These are phyloP conservation scores for Coniella lustricola DNA, from an alignment of 2,329 filamentous ascomycete species.

Conservation along the genomic window DNA sequence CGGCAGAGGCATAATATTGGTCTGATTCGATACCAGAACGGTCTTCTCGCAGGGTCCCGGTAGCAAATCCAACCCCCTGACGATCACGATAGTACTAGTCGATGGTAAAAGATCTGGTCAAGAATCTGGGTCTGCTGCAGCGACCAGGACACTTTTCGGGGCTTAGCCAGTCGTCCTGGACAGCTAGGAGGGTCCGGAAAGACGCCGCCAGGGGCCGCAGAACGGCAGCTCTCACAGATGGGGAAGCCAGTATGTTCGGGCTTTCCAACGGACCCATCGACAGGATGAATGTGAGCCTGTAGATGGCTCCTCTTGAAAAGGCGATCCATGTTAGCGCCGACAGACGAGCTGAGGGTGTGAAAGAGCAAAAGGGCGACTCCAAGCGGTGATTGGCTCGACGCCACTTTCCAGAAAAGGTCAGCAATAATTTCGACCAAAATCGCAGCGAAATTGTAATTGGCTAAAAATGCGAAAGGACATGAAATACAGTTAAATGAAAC, in stretches of 20 bases:
- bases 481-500: too few species aligned
- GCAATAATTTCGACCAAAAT: slow-evolving; percentile 9
- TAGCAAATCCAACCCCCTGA: slow-evolving; percentile 12
- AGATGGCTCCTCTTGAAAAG: slow-evolving; percentile 19
- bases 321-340: slow-evolving; percentile 21
- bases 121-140: slow-evolving; percentile 3
- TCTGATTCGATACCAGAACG: slow-evolving; percentile 3
- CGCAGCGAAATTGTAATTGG: slow-evolving; percentile 17
- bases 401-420: slow-evolving; percentile 12
- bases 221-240: slow-evolving; percentile 6
- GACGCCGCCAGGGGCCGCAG: slow-evolving; percentile 5
- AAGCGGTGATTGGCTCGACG: slow-evolving; percentile 20
- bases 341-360: slow-evolving; percentile 19
- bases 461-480: slow-evolving; percentile 10
- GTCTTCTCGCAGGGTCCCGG: slow-evolving; percentile 8
- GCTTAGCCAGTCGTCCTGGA: slow-evolving; percentile 6
- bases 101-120: slow-evolving; percentile 13
- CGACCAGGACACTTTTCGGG: slow-evolving; percentile 6
- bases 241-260: slow-evolving; percentile 16
- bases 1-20: slow-evolving; percentile 1
- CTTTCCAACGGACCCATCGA: slow-evolving; percentile 11
- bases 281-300: slow-evolving; percentile 26
- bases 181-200: neutral
- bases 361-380: slow-evolving; percentile 17
- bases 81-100: slow-evolving; percentile 15